phyloP scores from a whole-genome alignment of 768 basidiomycete genomes.

The Pluteus cervinus region DNA sequence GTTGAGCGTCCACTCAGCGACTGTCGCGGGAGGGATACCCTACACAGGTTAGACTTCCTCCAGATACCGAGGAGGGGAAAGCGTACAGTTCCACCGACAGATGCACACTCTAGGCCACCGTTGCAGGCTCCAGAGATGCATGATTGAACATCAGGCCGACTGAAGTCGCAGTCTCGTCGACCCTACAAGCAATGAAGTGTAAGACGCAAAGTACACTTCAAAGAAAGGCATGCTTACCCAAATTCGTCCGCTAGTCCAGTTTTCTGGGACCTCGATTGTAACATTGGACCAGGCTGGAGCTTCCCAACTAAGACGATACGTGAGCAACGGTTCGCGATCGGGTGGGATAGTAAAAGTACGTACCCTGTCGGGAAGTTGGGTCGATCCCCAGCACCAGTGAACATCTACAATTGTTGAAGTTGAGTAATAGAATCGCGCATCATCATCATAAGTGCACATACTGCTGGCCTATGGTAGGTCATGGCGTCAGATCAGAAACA shows the following conservation, averaged over 20 bases:
- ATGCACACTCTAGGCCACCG: slow-evolving; percentile 57
- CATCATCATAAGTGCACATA: slow-evolving; percentile 9
- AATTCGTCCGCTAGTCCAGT: slow-evolving; percentile 61
- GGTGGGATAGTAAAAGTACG: slow-evolving; percentile 6
- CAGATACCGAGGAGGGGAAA: too few species aligned
- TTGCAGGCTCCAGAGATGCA: slow-evolving; percentile 65
- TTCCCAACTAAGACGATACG: slow-evolving; percentile 34
- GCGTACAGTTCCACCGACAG: slow-evolving; percentile 48
- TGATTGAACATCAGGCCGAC: slow-evolving; percentile 47
- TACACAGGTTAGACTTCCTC: too few species aligned
- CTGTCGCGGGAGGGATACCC: slow-evolving; percentile 63
- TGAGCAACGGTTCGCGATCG: too few species aligned
- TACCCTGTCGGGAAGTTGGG: slow-evolving; percentile 46
- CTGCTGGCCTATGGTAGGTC: slow-evolving; percentile 30
- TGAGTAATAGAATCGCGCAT: too few species aligned
- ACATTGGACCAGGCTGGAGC: slow-evolving; percentile 30
- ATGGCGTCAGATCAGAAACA: not conserved
- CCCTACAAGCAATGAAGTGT: slow-evolving; percentile 35
- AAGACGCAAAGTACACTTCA: not conserved
- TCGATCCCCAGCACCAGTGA: slow-evolving; percentile 51
- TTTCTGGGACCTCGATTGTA: slow-evolving; percentile 49
- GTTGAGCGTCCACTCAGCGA: slow-evolving; percentile 62
- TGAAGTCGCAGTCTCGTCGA: slow-evolving; percentile 62
- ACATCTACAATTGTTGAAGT: slow-evolving; percentile 40
- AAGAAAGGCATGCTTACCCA: slow-evolving; percentile 29